Evolutionary conservation across 2,329 filamentous ascomycete genomes (phyloP).

Genomic region (Diaporthe caulivora): DNA sequence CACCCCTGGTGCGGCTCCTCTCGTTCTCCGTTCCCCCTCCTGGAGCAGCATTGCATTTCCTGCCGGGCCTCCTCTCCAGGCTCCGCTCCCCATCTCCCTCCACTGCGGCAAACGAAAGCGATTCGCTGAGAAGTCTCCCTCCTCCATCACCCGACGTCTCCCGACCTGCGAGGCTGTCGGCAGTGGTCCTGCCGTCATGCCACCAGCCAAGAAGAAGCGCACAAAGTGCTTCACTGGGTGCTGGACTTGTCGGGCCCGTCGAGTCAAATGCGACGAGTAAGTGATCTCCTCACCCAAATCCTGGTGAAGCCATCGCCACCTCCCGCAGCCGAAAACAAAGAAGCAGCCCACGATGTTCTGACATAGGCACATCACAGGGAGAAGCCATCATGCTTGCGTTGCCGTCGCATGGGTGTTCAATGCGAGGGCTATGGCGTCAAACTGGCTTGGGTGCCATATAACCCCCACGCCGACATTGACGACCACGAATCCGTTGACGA

Average conservation of each 20-base stretch:
- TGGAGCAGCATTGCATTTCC: not conserved
- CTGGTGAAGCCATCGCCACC: not conserved
- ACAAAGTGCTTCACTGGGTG: conserved; percentile 41
- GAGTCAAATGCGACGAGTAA: conserved; percentile 42
- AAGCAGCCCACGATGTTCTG: not conserved
- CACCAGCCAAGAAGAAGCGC: conserved; percentile 64
- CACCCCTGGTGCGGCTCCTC: not conserved
- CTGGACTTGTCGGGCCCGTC: conserved; percentile 41
- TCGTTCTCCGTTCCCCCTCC: too few species aligned
- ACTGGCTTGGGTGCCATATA: conserved; percentile 39
- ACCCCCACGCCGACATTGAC: not conserved
- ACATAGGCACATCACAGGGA: not conserved
- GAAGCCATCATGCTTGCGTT: conserved; percentile 37
- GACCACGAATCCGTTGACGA: not conserved
- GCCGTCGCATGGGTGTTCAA: conserved; percentile 36
- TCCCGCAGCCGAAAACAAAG: not conserved
- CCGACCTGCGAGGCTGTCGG: not conserved
- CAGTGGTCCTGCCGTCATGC: not conserved
- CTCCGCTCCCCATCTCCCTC: not conserved
- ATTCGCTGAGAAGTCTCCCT: not conserved
- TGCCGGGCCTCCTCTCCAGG: not conserved
- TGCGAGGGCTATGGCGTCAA: conserved; percentile 43
- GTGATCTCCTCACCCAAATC: not conserved
- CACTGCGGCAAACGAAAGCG: not conserved
- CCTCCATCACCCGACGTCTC: not conserved